Percentiles rank a stretch among this genome's conserved stretches.
Conservation (phyloP, 495 filamentous ascomycete genomes). For the Aspergillus asperescens region DNA sequence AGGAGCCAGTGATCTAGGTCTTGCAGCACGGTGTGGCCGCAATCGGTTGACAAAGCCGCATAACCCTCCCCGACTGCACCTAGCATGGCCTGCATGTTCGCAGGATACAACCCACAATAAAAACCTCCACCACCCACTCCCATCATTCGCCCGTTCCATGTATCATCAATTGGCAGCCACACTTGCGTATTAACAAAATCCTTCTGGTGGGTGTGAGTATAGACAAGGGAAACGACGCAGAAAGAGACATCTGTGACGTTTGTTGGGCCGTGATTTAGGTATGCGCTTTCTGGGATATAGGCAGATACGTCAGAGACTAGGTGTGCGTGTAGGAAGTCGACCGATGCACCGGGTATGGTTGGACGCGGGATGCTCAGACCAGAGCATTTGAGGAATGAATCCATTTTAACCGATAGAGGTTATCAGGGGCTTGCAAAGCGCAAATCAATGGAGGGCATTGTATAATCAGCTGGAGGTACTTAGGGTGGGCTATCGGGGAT, state of each 20-base stretch:
- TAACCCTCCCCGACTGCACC: constrained; percentile 35
- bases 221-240: constrained; percentile 40
- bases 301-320: not conserved
- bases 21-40: constrained; percentile 21
- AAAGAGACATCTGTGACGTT: constrained; percentile 20
- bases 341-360: not conserved
- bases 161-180: constrained; percentile 31
- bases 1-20: constrained; percentile 31
- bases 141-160: constrained; percentile 39
- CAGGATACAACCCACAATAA: constrained; percentile 21
- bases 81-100: constrained; percentile 15
- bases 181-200: constrained; percentile 33
- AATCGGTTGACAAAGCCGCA: constrained; percentile 39
- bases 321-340: not conserved
- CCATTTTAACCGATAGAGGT: not conserved
- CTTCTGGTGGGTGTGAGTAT: constrained; percentile 36
- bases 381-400: not conserved
- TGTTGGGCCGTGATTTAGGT: constrained; percentile 8
- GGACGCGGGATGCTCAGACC: not conserved
- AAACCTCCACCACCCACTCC: constrained; percentile 43
- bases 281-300: not conserved
- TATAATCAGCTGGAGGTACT: too few relatives aligned
- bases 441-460: not conserved
- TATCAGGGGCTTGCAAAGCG: not conserved
- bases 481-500: too few relatives aligned